Evolutionary conservation across 768 basidiomycete genomes (phyloP), one percentile per base, ranked within the genome.

Genomic region (Amanita pallidorosea): DNA sequence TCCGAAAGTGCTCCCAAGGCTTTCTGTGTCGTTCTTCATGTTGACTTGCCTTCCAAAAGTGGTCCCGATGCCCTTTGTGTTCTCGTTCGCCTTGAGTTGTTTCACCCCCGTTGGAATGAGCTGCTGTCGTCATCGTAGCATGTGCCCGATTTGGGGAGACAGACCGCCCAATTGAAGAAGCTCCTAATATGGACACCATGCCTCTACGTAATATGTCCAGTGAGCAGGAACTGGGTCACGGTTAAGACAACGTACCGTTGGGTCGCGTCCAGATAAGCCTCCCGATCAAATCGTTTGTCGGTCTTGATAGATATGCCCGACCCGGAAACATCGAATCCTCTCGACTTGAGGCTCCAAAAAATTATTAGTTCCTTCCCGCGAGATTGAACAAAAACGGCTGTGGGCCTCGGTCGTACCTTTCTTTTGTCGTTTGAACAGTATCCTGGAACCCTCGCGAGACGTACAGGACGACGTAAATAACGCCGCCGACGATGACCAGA

Each of bases 211-310:
- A 17, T 8, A 8, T 7, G 13, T 18, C 34, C 13, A 17, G n/a
- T 11, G 11, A 25, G 17, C 17, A 12, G 5, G 6, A 35, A 40
- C n/a, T 8, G 11, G 37, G n/a, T n/a, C n/a, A 23, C 23, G 23
- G 23, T 15, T 7, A 40, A 20, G 41, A 29, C 0, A 9, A 29
- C 29, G 9, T 29, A 84, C 85, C 85, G 68, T 59, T 86, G 85
- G 13, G 84, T 86, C 6, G 83, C 82, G 58, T 86, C 83, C 3
- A 87, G 67, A 53, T 87, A 87, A 37, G 76, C 72, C 48, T 83
- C 77, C 36, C 80, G 69, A 53, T 79, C 77, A 54, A 82, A 73
- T 5, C 73, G 71, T 53, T 71, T 75, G 18, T 70, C 61, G 1
- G 83, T 87, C 65, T 83, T 85, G 38, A 88, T 69, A 0, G 81